Evolutionary conservation across 768 basidiomycete genomes (phyloP).

Genomic region (Pleurotus pulmonarius): DNA sequence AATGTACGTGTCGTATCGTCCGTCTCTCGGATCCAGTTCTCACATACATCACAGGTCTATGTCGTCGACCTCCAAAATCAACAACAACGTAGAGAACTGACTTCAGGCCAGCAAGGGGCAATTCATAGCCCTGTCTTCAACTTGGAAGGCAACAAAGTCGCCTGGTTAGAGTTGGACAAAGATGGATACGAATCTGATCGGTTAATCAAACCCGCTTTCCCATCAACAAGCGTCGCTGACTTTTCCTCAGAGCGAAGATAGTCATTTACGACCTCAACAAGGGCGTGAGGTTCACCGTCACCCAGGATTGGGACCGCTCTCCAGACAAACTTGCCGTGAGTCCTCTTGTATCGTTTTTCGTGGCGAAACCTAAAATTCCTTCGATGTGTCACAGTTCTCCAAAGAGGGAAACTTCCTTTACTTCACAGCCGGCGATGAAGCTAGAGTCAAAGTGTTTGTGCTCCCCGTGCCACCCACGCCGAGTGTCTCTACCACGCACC

Average conservation of each 20-base stretch:
- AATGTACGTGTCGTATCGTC: conserved; percentile 43
- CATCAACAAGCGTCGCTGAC: background rate
- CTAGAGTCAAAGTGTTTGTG: conserved; percentile 69
- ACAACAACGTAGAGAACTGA: conserved; percentile 59
- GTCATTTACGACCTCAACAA: conserved; percentile 73
- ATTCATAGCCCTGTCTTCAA: conserved; percentile 72
- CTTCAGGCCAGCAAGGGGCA: conserved; percentile 79
- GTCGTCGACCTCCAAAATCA: conserved; percentile 55
- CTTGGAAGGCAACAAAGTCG: conserved; percentile 62
- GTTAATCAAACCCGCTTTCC: conserved; percentile 23
- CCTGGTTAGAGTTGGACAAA: conserved; percentile 84
- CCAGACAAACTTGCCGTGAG: conserved; percentile 58
- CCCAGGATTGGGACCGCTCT: conserved; percentile 84
- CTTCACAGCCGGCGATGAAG: conserved; percentile 74
- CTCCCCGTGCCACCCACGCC: conserved; percentile 67
- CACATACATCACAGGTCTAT: conserved; percentile 50
- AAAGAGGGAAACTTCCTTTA: conserved; percentile 66
- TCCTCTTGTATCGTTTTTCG: background rate
- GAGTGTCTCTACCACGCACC: conserved; percentile 46
- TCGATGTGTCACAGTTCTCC: conserved; percentile 55
- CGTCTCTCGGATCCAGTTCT: background rate
- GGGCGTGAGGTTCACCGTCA: conserved; percentile 67
- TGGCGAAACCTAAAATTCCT: background rate
- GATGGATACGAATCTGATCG: conserved; percentile 92
- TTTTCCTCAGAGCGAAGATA: conserved; percentile 55